Evolutionary conservation across 345 rosid species (phyloP).

Genomic region (Lagerstroemia speciosa): DNA sequence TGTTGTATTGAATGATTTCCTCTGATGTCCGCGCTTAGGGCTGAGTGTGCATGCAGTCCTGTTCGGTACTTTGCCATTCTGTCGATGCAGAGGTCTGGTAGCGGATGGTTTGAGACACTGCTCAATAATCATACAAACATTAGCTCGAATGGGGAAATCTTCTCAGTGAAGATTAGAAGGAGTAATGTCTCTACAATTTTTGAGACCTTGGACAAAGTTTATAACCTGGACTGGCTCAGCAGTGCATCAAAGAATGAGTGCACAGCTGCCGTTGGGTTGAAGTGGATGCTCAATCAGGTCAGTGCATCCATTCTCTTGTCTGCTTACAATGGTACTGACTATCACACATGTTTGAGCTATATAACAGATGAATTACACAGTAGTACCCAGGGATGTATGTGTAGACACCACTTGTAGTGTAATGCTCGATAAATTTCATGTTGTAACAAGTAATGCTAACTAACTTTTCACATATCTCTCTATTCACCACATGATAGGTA

Average conservation of each 20-base stretch:
- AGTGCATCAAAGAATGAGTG: conserved; percentile 99
- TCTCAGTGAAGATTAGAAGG: conserved; percentile 85
- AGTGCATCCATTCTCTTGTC: neutral
- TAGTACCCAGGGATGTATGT: neutral
- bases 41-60: conserved; percentile 80
- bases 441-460: neutral
- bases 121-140: conserved; percentile 90
- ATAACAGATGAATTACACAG: neutral
- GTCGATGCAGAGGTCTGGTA: conserved; percentile 99
- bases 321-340: neutral
- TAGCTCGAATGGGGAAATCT: conserved; percentile 96
- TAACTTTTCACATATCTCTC: neutral
- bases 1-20: neutral
- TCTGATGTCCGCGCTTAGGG: conserved; percentile 37
- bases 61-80: conserved; percentile 91
- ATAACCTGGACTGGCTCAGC: conserved; percentile 84
- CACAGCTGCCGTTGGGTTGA: conserved; percentile 89
- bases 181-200: conserved; percentile 60
- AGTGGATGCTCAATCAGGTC: conserved; percentile 99
- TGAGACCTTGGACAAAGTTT: conserved; percentile 73
- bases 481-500: neutral
- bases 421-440: neutral
- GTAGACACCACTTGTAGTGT: neutral
- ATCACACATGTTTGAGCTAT: neutral
- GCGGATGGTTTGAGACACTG: conserved; percentile 99